These are phyloP conservation scores for Alopecurus myosuroides DNA, from an alignment of 176 grass and related monocot species.

Conservation along the genomic window DNA sequence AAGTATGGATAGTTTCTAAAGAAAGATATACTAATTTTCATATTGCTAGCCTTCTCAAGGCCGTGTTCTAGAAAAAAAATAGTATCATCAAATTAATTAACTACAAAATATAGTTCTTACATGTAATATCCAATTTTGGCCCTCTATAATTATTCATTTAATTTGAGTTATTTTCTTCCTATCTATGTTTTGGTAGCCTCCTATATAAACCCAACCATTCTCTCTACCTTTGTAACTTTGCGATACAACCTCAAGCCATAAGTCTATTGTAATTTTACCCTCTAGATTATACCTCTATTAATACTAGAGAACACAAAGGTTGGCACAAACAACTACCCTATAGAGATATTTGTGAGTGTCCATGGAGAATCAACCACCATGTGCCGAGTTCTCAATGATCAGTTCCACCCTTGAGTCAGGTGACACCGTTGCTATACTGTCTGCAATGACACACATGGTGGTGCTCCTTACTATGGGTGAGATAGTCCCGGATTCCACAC, in stretches of 20 bases:
- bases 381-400: not conserved
- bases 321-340: not conserved
- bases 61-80: no score
- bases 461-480: not conserved
- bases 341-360: not conserved
- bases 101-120: not conserved
- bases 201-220: not conserved
- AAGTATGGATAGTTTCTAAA: no score
- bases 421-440: not conserved
- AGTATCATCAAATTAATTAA: no score
- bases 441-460: not conserved
- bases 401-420: not conserved
- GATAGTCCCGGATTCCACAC: not conserved
- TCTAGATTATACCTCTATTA: not conserved
- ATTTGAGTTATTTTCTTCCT: not conserved
- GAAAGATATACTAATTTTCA: no score
- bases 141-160: not conserved
- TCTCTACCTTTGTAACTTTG: not conserved
- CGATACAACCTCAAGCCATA: not conserved
- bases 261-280: not conserved
- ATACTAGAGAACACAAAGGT: not conserved
- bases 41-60: no score
- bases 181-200: not conserved
- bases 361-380: not conserved
- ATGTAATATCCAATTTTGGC: not conserved